Conservation (phyloP, 225 moss, liverwort and hornwort species). For the Pseudoscleropodium purum region DNA sequence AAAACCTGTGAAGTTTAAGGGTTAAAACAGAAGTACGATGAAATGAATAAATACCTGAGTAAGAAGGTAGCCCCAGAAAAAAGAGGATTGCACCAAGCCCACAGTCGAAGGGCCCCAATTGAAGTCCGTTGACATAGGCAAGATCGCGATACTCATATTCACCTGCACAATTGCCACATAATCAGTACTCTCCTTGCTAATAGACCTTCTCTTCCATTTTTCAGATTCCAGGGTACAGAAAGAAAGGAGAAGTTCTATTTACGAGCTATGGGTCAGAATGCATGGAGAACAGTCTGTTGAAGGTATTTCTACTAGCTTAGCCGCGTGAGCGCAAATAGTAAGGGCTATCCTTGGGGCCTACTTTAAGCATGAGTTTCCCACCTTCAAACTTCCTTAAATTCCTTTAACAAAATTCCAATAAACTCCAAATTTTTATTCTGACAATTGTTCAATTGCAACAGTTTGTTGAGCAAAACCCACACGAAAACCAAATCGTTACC, state of each 20-base stretch:
- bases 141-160: conserved; percentile 97
- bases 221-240: neutral
- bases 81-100: conserved; percentile 93
- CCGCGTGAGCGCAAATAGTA: neutral
- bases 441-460: neutral
- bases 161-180: conserved; percentile 39
- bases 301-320: neutral
- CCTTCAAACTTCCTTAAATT: neutral
- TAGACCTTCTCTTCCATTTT: neutral
- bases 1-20: neutral
- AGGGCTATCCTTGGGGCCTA: neutral
- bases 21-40: neutral
- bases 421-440: neutral
- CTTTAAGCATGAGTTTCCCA: neutral
- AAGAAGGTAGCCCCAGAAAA: conserved; percentile 98
- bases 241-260: neutral
- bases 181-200: neutral
- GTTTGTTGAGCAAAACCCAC: neutral
- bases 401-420: neutral
- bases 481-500: neutral
- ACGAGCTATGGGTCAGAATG: neutral
- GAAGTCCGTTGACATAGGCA: conserved; percentile 90
- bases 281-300: neutral
- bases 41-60: conserved; percentile 55
- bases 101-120: conserved; percentile 83